A percentile compares a stretch with the other conserved stretches of the same genome.
Evolutionary conservation across 805 yeast species (phyloP).

Genomic region (Saccharomycopsis synnaedendra): DNA sequence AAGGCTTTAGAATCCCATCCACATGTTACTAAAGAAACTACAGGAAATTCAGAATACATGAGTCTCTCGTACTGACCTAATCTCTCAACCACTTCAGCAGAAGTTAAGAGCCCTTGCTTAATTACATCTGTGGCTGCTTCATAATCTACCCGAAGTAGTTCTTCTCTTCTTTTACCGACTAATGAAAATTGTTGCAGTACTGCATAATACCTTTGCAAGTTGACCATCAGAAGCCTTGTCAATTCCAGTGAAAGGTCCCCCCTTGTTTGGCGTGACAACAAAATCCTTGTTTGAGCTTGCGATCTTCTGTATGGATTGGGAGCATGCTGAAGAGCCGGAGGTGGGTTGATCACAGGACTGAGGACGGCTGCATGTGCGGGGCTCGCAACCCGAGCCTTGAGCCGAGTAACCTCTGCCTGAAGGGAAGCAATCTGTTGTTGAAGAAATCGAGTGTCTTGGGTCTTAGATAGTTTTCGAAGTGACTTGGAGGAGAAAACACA

Average conservation of each 20-base stretch:
- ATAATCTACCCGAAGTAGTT: conserved; percentile 11
- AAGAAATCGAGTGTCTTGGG: no score
- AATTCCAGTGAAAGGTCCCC: conserved; percentile 6
- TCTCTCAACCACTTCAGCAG: conserved; percentile 47
- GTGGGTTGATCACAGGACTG: no score
- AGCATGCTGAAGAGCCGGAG: no score
- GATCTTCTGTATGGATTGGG: not conserved
- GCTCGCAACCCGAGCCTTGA: no score
- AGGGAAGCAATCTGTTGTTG: no score
- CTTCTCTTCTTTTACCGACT: conserved; percentile 6
- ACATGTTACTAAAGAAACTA: conserved; percentile 31
- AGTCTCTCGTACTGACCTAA: conserved; percentile 36
- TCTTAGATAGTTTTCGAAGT: no score
- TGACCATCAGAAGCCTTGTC: not conserved
- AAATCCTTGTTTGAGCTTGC: not conserved
- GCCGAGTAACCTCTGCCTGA: no score
- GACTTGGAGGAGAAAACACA: conserved; percentile 30
- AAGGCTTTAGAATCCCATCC: no score
- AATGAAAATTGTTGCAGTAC: conserved; percentile 5
- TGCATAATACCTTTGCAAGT: conserved; percentile 3
- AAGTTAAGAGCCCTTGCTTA: conserved; percentile 42
- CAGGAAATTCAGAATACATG: conserved; percentile 41
- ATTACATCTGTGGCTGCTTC: conserved; percentile 35
- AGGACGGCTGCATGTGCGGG: no score
- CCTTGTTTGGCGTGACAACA: conserved; percentile 1